Evolutionary conservation across 1,139 yeast species (phyloP).

Genomic region (Geotrichum australiense): DNA sequence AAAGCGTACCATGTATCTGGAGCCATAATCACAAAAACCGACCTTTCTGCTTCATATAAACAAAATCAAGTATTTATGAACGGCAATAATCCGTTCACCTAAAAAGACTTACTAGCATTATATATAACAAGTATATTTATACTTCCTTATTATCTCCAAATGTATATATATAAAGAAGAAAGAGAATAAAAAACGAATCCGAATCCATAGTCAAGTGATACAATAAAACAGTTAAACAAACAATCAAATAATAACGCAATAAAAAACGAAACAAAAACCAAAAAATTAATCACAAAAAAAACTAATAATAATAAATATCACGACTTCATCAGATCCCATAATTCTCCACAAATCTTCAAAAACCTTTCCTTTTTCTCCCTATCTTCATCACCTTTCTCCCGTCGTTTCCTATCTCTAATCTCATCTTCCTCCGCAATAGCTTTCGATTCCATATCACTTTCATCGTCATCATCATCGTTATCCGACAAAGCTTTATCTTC

Average conservation of each 20-base stretch:
- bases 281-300: no score
- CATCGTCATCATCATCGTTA: conserved; percentile 17
- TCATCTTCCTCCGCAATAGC: conserved; percentile 21
- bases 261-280: background rate
- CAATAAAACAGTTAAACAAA: background rate
- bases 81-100: no score
- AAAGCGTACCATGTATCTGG: no score
- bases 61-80: no score
- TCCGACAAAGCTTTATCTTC: conserved; percentile 29
- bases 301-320: background rate
- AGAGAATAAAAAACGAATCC: background rate
- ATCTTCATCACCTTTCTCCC: background rate
- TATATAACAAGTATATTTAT: no score
- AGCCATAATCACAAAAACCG: no score
- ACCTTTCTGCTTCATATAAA: no score
- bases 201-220: background rate
- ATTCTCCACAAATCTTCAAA: conserved; percentile 6
- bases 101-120: no score
- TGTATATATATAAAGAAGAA: background rate
- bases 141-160: no score
- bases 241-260: background rate
- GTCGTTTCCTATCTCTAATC: conserved; percentile 4
- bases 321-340: conserved; percentile 8
- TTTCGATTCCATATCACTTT: conserved; percentile 16
- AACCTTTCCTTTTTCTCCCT: conserved; percentile 4